Percentiles rank a stretch among this genome's conserved stretches.
These are phyloP conservation scores for Pleurotus sapidus DNA, from an alignment of 768 basidiomycete genomes.

Conservation along the genomic window DNA sequence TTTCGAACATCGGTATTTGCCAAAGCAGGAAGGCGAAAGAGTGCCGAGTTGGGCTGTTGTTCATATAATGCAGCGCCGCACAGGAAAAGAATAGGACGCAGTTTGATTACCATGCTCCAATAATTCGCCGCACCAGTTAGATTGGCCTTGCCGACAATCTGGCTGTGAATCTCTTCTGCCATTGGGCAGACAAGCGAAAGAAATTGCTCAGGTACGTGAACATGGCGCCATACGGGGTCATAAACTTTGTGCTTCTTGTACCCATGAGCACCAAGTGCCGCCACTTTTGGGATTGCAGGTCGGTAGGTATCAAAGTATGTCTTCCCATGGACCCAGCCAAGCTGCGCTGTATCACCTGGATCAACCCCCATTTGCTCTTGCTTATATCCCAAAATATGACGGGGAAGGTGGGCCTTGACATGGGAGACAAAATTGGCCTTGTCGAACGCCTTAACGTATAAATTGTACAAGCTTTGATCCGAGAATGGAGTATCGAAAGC, in stretches of 20 bases:
- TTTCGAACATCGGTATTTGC: slow-evolving; percentile 18
- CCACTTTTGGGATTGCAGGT: slow-evolving; percentile 22
- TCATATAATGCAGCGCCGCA: slow-evolving; percentile 22
- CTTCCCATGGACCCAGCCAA: slow-evolving; percentile 20
- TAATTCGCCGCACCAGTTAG: slow-evolving; percentile 19
- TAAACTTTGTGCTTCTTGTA: slow-evolving; percentile 19
- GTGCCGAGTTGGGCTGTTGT: slow-evolving; percentile 16
- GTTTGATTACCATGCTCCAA: slow-evolving; percentile 21
- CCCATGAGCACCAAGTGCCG: slow-evolving; percentile 23
- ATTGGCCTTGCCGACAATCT: slow-evolving; percentile 16
- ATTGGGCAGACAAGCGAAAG: slow-evolving; percentile 21
- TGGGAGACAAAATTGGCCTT: slow-evolving; percentile 13
- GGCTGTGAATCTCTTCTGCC: slow-evolving; percentile 19
- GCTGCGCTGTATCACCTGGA: slow-evolving; percentile 15
- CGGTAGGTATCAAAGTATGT: slow-evolving; percentile 19
- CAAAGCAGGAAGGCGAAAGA: slow-evolving; percentile 25
- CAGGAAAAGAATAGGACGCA: slow-evolving; percentile 9
- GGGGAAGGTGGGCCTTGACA: slow-evolving; percentile 19
- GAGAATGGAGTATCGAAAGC: neutral
- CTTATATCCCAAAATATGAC: slow-evolving; percentile 20
- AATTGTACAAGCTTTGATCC: neutral
- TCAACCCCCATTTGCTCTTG: slow-evolving; percentile 22
- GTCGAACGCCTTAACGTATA: slow-evolving; percentile 9
- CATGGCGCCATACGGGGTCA: slow-evolving; percentile 21
- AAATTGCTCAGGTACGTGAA: slow-evolving; percentile 21